A percentile compares a stretch with the other conserved stretches of the same genome.
phyloP scores from a whole-genome alignment of 306 rosid genomes.

The Cajanus cajan region DNA sequence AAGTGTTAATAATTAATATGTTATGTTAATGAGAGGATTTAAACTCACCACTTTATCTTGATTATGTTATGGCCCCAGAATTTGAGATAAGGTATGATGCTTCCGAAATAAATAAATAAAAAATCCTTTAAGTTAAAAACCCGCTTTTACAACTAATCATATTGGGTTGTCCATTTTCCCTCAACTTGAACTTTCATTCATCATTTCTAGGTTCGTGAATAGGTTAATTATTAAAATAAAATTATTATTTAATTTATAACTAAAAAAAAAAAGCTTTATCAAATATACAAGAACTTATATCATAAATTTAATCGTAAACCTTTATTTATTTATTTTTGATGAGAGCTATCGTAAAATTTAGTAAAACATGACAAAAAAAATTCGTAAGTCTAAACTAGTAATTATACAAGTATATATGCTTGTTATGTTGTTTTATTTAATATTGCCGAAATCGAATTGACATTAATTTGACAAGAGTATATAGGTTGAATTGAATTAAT shows the following conservation, averaged over 20 bases:
- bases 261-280: neutral
- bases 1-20: too few species aligned
- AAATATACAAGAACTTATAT: neutral
- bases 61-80: neutral
- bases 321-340: too few species aligned
- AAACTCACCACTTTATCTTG: neutral
- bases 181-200: neutral
- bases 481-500: too few species aligned
- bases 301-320: neutral
- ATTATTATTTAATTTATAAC: neutral
- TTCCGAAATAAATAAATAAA: neutral
- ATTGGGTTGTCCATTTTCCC: neutral
- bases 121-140: neutral
- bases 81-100: neutral
- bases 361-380: too few species aligned
- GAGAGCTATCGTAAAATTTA: too few species aligned
- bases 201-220: neutral
- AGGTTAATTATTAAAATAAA: neutral
- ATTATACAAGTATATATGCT: too few species aligned
- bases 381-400: too few species aligned
- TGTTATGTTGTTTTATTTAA: too few species aligned
- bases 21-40: neutral
- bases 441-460: too few species aligned
- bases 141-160: conserved; percentile 1
- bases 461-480: too few species aligned